phyloP scores from a whole-genome alignment of 1,284 basidiomycete genomes.

The Porogramme epimiltina region DNA sequence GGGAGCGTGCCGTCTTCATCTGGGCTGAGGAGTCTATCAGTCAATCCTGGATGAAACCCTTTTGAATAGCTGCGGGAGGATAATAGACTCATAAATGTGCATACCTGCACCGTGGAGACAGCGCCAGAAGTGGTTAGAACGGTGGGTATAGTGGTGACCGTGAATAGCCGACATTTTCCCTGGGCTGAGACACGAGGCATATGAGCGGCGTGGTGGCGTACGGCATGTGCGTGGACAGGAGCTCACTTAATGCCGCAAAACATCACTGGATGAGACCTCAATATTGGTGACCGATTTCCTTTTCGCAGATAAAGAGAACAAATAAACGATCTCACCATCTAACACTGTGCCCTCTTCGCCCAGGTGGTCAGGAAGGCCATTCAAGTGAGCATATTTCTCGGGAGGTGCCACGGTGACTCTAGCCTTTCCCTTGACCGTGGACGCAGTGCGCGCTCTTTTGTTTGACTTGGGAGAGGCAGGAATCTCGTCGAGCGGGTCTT shows the following conservation, averaged over 20 bases:
- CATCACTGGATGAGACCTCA: constrained; percentile 22
- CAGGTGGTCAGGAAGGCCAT: constrained; percentile 41
- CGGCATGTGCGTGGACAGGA: background rate
- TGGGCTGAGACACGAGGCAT: constrained; percentile 39
- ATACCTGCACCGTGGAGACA: constrained; percentile 56
- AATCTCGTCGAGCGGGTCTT: background rate
- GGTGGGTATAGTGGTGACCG: constrained; percentile 75
- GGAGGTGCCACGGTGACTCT: constrained; percentile 33
- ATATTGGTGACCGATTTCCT: too few species aligned
- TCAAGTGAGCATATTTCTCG: constrained; percentile 36
- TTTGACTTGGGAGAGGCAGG: background rate
- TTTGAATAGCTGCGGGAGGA: background rate
- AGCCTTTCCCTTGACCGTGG: background rate
- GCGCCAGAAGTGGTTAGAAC: constrained; percentile 71
- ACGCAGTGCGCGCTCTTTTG: background rate
- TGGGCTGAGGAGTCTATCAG: constrained; percentile 23
- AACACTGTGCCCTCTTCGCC: constrained; percentile 33
- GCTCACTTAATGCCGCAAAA: constrained; percentile 37
- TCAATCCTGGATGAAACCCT: constrained; percentile 17
- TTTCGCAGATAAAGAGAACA: too few species aligned
- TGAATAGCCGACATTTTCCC: constrained; percentile 60
- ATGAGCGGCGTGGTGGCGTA: background rate
- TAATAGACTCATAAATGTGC: constrained; percentile 5
- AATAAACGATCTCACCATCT: constrained; percentile 40
- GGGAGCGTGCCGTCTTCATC: constrained; percentile 29